These are phyloP conservation scores for Bryopsis sp. DNA, from an alignment of 139 green algal genomes.

Conservation along the genomic window DNA sequence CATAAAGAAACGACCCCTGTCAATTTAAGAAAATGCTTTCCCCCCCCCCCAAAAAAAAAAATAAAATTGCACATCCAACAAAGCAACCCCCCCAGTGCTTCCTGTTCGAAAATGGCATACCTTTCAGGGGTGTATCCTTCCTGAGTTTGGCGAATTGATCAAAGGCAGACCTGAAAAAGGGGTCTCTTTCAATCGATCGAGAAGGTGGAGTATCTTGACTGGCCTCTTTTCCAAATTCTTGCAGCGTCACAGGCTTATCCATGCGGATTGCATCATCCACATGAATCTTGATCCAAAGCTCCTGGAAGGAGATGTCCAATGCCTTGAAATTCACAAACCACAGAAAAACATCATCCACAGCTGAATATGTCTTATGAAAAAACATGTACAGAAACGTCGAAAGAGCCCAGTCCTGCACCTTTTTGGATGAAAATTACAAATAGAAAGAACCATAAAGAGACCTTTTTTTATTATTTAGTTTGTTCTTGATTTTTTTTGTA, in stretches of 20 bases:
- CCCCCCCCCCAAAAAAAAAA: too few species aligned
- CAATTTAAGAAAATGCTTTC: too few species aligned
- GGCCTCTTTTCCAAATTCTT: constrained; percentile 8
- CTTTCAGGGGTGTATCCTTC: not conserved
- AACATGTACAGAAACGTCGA: too few species aligned
- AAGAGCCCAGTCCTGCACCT: too few species aligned
- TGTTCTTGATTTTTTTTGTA: too few species aligned
- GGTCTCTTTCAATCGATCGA: not conserved
- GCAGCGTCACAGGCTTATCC: not conserved
- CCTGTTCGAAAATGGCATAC: not conserved
- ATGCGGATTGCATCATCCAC: not conserved
- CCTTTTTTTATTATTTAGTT: too few species aligned
- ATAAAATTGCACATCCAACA: too few species aligned
- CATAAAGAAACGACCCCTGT: too few species aligned
- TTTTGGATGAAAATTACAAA: too few species aligned
- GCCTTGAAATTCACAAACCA: not conserved
- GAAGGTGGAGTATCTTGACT: not conserved
- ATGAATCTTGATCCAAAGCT: not conserved
- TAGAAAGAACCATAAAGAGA: too few species aligned
- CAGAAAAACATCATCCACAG: not conserved
- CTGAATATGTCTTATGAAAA: too few species aligned
- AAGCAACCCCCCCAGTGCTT: not conserved
- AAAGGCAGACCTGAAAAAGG: not conserved
- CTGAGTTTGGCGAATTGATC: not conserved
- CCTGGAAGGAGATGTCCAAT: not conserved